Conservation (phyloP, 805 yeast species). For the Teunomyces aglyptinius region DNA sequence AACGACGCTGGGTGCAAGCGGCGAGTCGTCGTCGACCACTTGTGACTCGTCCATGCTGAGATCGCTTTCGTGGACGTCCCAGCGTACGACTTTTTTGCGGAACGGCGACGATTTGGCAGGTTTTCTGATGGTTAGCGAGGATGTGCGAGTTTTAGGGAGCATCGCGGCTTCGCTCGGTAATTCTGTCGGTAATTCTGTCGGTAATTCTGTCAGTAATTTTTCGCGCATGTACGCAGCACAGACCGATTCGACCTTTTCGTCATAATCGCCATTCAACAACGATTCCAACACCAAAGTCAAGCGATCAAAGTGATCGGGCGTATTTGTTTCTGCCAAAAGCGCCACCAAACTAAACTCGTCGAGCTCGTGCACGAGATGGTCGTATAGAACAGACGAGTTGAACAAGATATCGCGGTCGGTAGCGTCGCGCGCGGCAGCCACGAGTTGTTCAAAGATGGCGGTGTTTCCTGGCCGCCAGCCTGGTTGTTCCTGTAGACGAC, state of each 20-base stretch:
- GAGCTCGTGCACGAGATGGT: conserved; percentile 38
- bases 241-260: too few relatives aligned
- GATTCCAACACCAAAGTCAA: too few relatives aligned
- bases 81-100: conserved; percentile 6
- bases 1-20: conserved; percentile 22
- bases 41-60: conserved; percentile 29
- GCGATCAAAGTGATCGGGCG: too few relatives aligned
- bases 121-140: conserved; percentile 16
- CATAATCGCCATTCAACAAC: too few relatives aligned
- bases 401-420: conserved; percentile 55
- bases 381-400: conserved; percentile 55
- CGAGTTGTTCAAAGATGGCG: conserved; percentile 36
- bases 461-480: conserved; percentile 54
- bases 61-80: conserved; percentile 27
- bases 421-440: conserved; percentile 45
- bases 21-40: conserved; percentile 31
- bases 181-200: too few relatives aligned
- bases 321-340: background rate
- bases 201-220: too few relatives aligned
- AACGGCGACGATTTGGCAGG: conserved; percentile 9
- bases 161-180: too few relatives aligned
- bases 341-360: conserved; percentile 13
- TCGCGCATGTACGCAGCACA: too few relatives aligned
- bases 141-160: conserved; percentile 9
- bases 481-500: conserved; percentile 50